Conservation (phyloP, 371 early-diverging fungal genomes). For the Mucor indicus region DNA sequence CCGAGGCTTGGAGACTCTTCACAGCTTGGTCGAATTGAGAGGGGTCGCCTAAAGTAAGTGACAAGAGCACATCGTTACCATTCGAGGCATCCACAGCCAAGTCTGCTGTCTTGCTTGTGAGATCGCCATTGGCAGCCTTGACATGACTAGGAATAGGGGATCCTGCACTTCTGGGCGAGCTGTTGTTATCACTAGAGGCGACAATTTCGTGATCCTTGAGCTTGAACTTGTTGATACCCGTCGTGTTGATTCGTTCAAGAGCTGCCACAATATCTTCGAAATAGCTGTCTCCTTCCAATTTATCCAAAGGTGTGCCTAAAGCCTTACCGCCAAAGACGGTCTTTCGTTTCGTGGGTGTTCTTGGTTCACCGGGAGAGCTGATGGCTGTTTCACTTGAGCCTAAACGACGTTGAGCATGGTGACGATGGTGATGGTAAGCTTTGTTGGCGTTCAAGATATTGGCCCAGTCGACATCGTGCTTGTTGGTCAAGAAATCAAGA, state of each 20-base stretch:
- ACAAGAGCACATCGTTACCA: slow-evolving; percentile 32
- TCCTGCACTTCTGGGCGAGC: no score
- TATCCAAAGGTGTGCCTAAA: slow-evolving; percentile 33
- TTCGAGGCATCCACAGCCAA: slow-evolving; percentile 1
- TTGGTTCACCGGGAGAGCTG: slow-evolving; percentile 45
- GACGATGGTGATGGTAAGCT: slow-evolving; percentile 29
- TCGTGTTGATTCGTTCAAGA: slow-evolving; percentile 22
- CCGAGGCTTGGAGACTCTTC: slow-evolving; percentile 57
- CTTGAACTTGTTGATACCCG: slow-evolving; percentile 36
- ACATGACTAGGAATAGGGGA: neutral
- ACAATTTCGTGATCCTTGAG: slow-evolving; percentile 50
- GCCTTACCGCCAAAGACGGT: slow-evolving; percentile 41
- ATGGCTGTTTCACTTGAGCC: slow-evolving; percentile 50
- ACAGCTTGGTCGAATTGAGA: slow-evolving; percentile 62
- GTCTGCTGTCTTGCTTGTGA: neutral
- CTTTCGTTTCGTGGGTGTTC: slow-evolving; percentile 50
- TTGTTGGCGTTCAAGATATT: slow-evolving; percentile 57
- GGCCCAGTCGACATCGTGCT: slow-evolving; percentile 70
- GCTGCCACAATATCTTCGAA: slow-evolving; percentile 38
- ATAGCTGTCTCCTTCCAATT: slow-evolving; percentile 30
- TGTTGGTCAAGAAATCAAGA: slow-evolving; percentile 81
- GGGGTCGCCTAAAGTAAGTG: slow-evolving; percentile 69
- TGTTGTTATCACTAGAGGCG: no score
- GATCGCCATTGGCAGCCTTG: neutral
- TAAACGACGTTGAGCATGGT: slow-evolving; percentile 38